Evolutionary conservation across 257 asterid genomes (phyloP).

Genomic region (Voacanga thouarsii): DNA sequence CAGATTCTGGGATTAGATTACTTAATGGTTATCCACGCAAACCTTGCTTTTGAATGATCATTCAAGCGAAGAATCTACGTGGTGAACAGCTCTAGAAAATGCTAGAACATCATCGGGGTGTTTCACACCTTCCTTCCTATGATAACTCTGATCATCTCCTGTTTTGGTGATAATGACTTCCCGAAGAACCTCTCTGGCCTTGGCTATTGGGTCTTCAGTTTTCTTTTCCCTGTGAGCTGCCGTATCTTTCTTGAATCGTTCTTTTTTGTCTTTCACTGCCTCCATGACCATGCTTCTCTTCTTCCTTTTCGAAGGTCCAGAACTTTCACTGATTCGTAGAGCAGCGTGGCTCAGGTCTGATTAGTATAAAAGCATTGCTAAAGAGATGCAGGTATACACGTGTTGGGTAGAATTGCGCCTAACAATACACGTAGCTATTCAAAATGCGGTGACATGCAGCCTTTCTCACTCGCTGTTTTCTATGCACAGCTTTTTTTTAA

Average conservation of each 20-base stretch:
- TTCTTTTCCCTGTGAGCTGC: slow-evolving; percentile 10
- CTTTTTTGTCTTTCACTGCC: slow-evolving; percentile 4
- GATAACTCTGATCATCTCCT: neutral
- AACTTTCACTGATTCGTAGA: neutral
- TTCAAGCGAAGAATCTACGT: slow-evolving; percentile 16
- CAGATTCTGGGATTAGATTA: too few species aligned
- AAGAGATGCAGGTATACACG: neutral
- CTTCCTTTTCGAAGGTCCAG: neutral
- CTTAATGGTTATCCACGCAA: too few species aligned
- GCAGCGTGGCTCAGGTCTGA: too few species aligned
- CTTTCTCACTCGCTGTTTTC: too few species aligned
- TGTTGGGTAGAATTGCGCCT: neutral
- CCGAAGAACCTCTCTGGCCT: slow-evolving; percentile 10
- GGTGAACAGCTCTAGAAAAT: slow-evolving; percentile 19
- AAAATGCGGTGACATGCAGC: too few species aligned
- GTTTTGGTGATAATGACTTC: neutral
- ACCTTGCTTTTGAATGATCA: neutral
- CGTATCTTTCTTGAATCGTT: neutral
- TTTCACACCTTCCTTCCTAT: neutral
- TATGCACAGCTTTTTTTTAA: too few species aligned
- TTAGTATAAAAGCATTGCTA: neutral
- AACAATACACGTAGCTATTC: neutral
- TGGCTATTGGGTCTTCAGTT: slow-evolving; percentile 15
- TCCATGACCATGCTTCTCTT: slow-evolving; percentile 16
- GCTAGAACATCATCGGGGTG: slow-evolving; percentile 2